phyloP scores from a whole-genome alignment of 768 basidiomycete genomes.

The Lactarius deliciosus region DNA sequence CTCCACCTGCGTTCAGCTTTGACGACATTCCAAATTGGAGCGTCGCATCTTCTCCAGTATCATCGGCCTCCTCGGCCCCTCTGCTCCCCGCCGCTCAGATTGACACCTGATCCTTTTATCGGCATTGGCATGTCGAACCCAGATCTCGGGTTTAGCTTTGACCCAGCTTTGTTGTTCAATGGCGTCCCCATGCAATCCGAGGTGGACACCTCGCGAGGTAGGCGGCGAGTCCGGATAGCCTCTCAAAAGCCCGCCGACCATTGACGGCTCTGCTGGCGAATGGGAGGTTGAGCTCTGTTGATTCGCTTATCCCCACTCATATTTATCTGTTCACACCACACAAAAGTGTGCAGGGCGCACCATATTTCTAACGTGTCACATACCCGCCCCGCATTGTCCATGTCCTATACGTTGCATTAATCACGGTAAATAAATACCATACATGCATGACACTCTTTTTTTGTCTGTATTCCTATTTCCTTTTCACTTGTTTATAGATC shows the following conservation, averaged over 20 bases:
- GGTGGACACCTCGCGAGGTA: conserved; percentile 36
- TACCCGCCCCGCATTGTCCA: conserved; percentile 17
- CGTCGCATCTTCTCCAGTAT: conserved; percentile 30
- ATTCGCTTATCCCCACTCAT: conserved; percentile 23
- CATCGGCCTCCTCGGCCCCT: conserved; percentile 34
- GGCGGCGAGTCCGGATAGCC: conserved; percentile 66
- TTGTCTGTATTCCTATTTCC: conserved; percentile 24
- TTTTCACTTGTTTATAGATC: conserved; percentile 22
- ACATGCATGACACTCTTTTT: conserved; percentile 20
- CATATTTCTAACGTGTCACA: conserved; percentile 10
- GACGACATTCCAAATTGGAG: conserved; percentile 28
- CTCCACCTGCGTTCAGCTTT: conserved; percentile 28
- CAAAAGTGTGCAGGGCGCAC: conserved; percentile 21
- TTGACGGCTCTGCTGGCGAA: conserved; percentile 68
- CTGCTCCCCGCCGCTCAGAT: conserved; percentile 40
- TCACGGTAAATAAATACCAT: conserved; percentile 25
- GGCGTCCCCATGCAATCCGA: conserved; percentile 40
- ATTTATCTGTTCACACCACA: conserved; percentile 20
- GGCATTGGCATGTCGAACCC: conserved; percentile 45
- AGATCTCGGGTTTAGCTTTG: conserved; percentile 40
- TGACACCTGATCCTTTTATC: conserved; percentile 56
- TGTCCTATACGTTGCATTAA: conserved; percentile 21
- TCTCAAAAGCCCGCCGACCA: conserved; percentile 59
- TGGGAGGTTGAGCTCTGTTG: conserved; percentile 77
- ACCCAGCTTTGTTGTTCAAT: conserved; percentile 37